A percentile compares a stretch with the other conserved stretches of the same genome.
Evolutionary conservation across 306 rosid genomes (phyloP).

Genomic region (Gynostemma pentaphyllum): DNA sequence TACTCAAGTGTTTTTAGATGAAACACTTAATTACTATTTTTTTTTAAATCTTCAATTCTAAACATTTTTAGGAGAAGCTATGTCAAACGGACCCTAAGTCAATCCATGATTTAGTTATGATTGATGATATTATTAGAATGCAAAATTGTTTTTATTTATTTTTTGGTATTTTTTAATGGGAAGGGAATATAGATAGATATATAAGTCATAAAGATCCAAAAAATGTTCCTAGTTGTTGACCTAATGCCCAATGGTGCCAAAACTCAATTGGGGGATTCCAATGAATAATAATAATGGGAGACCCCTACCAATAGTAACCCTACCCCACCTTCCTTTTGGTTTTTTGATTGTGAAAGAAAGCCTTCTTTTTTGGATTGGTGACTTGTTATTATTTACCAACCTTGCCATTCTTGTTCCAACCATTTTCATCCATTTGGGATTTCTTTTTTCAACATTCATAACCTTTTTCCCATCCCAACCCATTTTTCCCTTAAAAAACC

Average conservation of each 20-base stretch:
- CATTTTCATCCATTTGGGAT: no score
- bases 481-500: no score
- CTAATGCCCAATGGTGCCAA: conserved; percentile 31
- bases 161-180: not conserved
- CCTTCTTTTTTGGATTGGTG: no score
- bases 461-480: no score
- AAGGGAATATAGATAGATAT: not conserved
- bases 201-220: conserved; percentile 11
- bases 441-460: no score
- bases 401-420: not conserved
- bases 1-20: no score
- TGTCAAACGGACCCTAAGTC: no score
- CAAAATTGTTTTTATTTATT: not conserved
- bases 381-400: not conserved
- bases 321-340: not conserved
- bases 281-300: conserved; percentile 12
- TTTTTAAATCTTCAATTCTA: no score
- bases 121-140: not conserved
- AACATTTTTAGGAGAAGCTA: no score
- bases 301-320: not conserved
- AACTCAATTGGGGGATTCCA: conserved; percentile 19
- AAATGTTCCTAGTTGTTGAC: conserved; percentile 24
- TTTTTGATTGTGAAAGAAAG: no score
- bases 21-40: no score
- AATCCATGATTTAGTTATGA: no score